Base-by-base conservation (phyloP, 768 basidiomycete genomes). In the Leccinum fibrillosum region DNA sequence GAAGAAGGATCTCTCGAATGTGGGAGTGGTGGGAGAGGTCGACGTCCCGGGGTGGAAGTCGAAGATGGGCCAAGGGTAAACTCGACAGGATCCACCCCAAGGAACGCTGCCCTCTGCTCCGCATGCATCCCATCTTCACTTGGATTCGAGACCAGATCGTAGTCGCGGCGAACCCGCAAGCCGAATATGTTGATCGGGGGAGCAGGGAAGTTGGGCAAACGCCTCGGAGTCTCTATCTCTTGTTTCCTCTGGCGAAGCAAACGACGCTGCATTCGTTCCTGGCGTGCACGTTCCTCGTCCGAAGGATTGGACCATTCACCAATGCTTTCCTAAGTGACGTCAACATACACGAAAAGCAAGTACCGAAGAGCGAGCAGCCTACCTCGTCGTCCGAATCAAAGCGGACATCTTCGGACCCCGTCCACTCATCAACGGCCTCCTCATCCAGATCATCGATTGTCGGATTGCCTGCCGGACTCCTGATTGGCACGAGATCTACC, bases 281-380 rank as follows among this genome's bases (percentile, higher is more conserved):
- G 85, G 21, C 90, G 83, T 4, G 88, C 90, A 28, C 87, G 82
- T 67, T 94, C 92, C 72, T 94, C 92, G 66, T 94, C 92, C 25
- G 92, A 94, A 17, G 92, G 92, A 66, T 94, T 94, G 23, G 92
- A 94, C 82, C 83, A 94, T 74, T 94, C 91, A 26, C 90, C 90
- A 51, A 91, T 86, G 64, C 89, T 92, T 86, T 90, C 76, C 63
- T 73, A 61, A 56, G 28, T 56, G 54, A 61, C 45, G 57, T 62
- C 30, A 57, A 45, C 19, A 59, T 50, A 44, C 12, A 35, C 53
- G 37, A 50, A 54, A 45, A 56, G 58, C 60, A 53, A 44, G 21
- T 13, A 13, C 28, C 2, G 9, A 3, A 19, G n/a, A 35, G 19
- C 12, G 7, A 7, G 9, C 50, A 53, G 68, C 79, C 54, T 64